These are phyloP conservation scores for Hyaloscypha variabilis DNA, from an alignment of 495 filamentous ascomycete species.

Conservation along the genomic window DNA sequence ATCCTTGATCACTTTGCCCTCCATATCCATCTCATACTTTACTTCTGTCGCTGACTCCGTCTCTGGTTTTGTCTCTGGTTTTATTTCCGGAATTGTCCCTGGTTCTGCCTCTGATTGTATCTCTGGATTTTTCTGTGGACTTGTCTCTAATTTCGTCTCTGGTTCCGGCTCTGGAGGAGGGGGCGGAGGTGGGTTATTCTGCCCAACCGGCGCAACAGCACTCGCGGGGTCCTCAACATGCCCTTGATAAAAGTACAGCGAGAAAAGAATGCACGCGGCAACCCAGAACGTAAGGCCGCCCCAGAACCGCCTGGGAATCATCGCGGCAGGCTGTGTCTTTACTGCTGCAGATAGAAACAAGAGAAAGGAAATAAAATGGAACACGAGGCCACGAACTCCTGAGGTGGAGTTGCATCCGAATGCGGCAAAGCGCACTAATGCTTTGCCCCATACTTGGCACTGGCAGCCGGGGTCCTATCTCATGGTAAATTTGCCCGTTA, in stretches of 20 bases:
- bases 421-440: background rate
- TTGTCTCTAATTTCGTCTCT: too few species aligned
- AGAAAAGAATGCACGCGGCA: background rate
- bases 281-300: background rate
- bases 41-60: too few species aligned
- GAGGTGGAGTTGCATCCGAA: background rate
- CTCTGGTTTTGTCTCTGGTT: too few species aligned
- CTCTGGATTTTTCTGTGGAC: too few species aligned
- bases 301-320: slow-evolving; percentile 1
- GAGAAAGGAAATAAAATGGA: background rate
- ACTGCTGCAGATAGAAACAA: background rate
- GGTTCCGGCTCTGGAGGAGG: too few species aligned
- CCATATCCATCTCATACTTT: too few species aligned
- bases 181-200: too few species aligned
- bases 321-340: background rate
- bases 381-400: background rate
- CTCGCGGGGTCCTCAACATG: background rate
- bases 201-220: background rate
- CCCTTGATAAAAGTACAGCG: background rate
- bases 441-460: background rate
- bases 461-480: too few species aligned
- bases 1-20: too few species aligned
- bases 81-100: too few species aligned
- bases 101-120: too few species aligned
- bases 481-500: too few species aligned